Percentiles rank a stretch among this genome's conserved stretches.
These are phyloP conservation scores for Suillus luteus DNA, from an alignment of 768 basidiomycete genomes.

Conservation along the genomic window DNA sequence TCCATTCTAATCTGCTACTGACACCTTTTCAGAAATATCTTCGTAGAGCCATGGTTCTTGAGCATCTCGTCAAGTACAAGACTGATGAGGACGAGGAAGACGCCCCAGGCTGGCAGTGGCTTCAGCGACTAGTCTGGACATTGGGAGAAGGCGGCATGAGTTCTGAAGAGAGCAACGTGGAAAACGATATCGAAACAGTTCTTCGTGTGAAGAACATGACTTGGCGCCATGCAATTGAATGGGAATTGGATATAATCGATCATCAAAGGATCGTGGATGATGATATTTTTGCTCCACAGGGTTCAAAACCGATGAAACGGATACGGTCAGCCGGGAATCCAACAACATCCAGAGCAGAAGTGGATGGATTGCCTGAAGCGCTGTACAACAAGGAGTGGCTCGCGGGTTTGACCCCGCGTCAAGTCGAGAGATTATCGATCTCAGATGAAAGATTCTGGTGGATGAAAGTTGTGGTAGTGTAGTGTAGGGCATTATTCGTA, in stretches of 20 bases:
- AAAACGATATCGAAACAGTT: conserved; percentile 11
- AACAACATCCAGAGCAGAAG: no score
- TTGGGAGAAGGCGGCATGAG: conserved; percentile 18
- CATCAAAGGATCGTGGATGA: neutral
- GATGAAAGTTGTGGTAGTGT: no score
- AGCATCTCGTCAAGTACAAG: neutral
- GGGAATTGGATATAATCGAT: neutral
- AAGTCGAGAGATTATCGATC: no score
- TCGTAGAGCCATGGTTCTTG: neutral
- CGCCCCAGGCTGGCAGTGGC: neutral
- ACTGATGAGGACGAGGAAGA: neutral
- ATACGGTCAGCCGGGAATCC: no score
- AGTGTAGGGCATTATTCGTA: no score
- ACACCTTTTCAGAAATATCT: neutral
- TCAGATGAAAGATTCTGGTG: no score
- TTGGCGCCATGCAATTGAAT: neutral
- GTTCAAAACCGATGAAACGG: no score
- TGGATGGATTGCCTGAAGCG: no score
- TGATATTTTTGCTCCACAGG: no score
- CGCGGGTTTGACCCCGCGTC: no score
- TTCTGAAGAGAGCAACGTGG: conserved; percentile 16
- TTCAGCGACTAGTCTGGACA: neutral
- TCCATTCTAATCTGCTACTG: neutral
- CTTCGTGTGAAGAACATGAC: neutral
- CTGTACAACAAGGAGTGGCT: no score